Percentiles rank a stretch among this genome's conserved stretches.
Evolutionary conservation across 2,329 filamentous ascomycete species (phyloP).

Genomic region (Venturia aucupariae): DNA sequence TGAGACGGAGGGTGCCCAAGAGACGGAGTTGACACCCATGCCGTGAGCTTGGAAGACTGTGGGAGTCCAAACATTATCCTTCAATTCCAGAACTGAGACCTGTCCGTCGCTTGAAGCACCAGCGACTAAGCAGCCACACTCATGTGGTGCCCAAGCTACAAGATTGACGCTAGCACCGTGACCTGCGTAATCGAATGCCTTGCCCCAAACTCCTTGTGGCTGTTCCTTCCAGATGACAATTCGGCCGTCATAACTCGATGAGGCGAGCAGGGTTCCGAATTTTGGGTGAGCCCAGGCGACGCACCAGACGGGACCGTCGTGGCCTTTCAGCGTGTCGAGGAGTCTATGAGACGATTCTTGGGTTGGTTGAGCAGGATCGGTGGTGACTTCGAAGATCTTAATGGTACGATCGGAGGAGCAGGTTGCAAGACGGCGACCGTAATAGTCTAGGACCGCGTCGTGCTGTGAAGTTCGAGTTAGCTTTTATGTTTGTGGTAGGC

Average conservation of each 20-base stretch:
- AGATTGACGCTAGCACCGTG: slow-evolving; percentile 97
- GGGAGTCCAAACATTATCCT: slow-evolving; percentile 88
- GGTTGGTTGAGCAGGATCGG: slow-evolving; percentile 34
- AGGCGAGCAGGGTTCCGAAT: slow-evolving; percentile 95
- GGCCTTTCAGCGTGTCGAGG: slow-evolving; percentile 88
- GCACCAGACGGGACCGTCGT: slow-evolving; percentile 96
- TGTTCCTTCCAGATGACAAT: slow-evolving; percentile 98
- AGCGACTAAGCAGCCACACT: slow-evolving; percentile 86
- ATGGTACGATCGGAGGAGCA: slow-evolving; percentile 98
- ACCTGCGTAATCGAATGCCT: slow-evolving; percentile 84
- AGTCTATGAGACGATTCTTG: slow-evolving; percentile 67
- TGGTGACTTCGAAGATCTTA: slow-evolving; percentile 98
- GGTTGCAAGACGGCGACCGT: slow-evolving; percentile 88
- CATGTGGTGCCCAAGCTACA: slow-evolving; percentile 94
- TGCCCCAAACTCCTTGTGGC: slow-evolving; percentile 36
- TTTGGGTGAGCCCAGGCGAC: slow-evolving; percentile 96
- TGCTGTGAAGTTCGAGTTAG: slow-evolving; percentile 46
- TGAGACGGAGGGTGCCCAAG: slow-evolving; percentile 79
- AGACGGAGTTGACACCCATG: slow-evolving; percentile 89
- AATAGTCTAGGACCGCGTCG: slow-evolving; percentile 97
- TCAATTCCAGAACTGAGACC: slow-evolving; percentile 91
- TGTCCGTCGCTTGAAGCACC: slow-evolving; percentile 91
- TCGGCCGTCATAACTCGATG: slow-evolving; percentile 92
- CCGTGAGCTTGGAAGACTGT: slow-evolving; percentile 86
- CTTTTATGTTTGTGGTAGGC: slow-evolving; percentile 15